These are phyloP conservation scores for Trichoderma simmonsii DNA, from an alignment of 2,329 filamentous ascomycete genomes.

Conservation along the genomic window DNA sequence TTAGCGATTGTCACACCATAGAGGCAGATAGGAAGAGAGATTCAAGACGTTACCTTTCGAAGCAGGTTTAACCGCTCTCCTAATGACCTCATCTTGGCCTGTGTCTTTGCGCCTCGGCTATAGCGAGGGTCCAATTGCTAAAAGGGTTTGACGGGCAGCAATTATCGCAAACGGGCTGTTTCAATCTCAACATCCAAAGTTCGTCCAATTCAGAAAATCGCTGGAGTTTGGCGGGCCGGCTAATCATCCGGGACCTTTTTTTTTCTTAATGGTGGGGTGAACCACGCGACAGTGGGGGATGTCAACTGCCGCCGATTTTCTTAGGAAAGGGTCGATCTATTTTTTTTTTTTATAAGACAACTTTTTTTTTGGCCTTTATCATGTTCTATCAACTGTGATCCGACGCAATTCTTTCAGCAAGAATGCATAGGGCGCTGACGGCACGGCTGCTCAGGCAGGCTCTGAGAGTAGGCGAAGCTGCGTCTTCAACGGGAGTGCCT, in stretches of 20 bases:
- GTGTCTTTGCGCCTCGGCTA: conserved; percentile 10
- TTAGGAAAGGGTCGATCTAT: neutral
- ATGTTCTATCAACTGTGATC: neutral
- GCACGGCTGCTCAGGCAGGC: conserved; percentile 43
- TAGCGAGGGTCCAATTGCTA: conserved; percentile 11
- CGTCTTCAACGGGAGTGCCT: conserved; percentile 40
- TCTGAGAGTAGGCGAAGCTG: conserved; percentile 40
- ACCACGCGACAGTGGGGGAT: conserved; percentile 3
- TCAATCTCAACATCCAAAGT: neutral
- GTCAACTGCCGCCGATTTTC: neutral
- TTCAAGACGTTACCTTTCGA: conserved; percentile 53
- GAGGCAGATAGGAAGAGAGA: conserved; percentile 22
- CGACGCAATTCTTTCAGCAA: neutral
- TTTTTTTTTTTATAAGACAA: neutral
- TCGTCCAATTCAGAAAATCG: conserved; percentile 27
- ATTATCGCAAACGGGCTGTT: neutral
- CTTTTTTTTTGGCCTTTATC: neutral
- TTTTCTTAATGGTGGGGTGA: conserved; percentile 16
- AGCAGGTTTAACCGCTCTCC: conserved; percentile 71
- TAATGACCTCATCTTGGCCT: conserved; percentile 43
- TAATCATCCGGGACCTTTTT: conserved; percentile 24
- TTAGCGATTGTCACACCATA: neutral
- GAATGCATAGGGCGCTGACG: conserved; percentile 45
- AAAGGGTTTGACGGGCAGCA: conserved; percentile 1
- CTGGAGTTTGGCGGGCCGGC: conserved; percentile 22